Evolutionary conservation across 2,329 filamentous ascomycete genomes (phyloP).

Genomic region (Plenodomus lindquistii): DNA sequence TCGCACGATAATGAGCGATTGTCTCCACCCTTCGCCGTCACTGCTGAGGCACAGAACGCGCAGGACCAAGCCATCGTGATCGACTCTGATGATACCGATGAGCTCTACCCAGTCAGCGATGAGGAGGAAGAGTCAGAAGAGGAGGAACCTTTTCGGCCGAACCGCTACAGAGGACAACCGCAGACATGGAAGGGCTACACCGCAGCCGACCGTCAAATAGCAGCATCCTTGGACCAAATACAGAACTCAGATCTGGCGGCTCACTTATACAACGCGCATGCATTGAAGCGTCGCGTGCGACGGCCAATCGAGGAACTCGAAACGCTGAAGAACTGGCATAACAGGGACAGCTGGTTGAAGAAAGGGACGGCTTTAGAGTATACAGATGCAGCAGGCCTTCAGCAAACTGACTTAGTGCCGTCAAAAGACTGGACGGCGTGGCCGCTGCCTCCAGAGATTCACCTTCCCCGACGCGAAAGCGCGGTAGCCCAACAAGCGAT

Average conservation of each 20-base stretch:
- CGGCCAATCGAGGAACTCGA: conserved; percentile 17
- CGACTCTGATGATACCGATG: conserved; percentile 1
- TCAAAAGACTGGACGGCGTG: conserved; percentile 78
- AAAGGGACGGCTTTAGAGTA: conserved; percentile 31
- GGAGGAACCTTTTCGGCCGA: conserved; percentile 52
- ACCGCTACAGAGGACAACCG: conserved; percentile 70
- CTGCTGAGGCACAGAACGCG: conserved; percentile 10
- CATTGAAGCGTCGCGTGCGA: conserved; percentile 60
- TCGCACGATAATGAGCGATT: neutral
- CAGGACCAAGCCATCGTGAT: conserved; percentile 4
- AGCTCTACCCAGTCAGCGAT: conserved; percentile 14
- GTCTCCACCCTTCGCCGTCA: conserved; percentile 9
- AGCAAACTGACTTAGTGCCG: conserved; percentile 47
- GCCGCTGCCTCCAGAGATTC: conserved; percentile 68
- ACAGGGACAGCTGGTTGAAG: conserved; percentile 47
- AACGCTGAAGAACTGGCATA: conserved; percentile 40
- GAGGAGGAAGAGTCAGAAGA: conserved; percentile 10
- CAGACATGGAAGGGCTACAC: conserved; percentile 70
- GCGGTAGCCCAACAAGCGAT: conserved; percentile 16
- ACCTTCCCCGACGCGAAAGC: conserved; percentile 62
- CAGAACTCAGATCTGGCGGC: conserved; percentile 69
- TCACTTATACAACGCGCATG: conserved; percentile 80
- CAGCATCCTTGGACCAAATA: conserved; percentile 64
- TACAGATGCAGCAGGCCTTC: conserved; percentile 29
- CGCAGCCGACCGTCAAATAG: conserved; percentile 64